phyloP scores from a whole-genome alignment of 2,329 filamentous ascomycete species.

The Drechslerella dactyloides region DNA sequence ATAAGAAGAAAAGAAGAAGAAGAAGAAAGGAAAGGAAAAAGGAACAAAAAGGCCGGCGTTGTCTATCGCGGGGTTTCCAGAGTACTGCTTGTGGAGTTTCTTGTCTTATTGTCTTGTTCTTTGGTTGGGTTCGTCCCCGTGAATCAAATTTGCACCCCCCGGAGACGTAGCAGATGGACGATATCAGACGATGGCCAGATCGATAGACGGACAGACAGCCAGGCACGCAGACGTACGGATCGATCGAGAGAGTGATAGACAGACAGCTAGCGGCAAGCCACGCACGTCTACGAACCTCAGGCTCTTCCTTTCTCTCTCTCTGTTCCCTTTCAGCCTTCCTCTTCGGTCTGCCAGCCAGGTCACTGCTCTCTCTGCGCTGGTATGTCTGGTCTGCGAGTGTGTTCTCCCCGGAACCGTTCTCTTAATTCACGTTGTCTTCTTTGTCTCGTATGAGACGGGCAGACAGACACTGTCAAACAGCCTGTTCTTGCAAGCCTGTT shows the following conservation, averaged over 20 bases:
- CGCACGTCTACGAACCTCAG: constrained; percentile 46
- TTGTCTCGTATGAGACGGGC: constrained; percentile 24
- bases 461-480: not conserved
- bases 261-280: constrained; percentile 9
- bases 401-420: constrained; percentile 6
- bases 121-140: constrained; percentile 15
- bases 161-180: not conserved
- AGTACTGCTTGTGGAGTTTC: constrained; percentile 4
- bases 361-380: no score
- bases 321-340: not conserved
- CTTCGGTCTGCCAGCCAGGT: no score
- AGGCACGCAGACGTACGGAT: no score
- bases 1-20: no score
- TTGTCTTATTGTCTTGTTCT: constrained; percentile 12
- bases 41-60: not conserved
- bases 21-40: not conserved
- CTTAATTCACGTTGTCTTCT: constrained; percentile 44
- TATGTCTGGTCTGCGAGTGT: no score
- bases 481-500: not conserved
- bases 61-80: constrained; percentile 4
- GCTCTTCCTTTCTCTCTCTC: not conserved
- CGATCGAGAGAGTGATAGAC: constrained; percentile 3
- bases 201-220: no score
- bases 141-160: constrained; percentile 13
- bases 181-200: constrained; percentile 16